Conservation (phyloP, 805 yeast species). For the Phaffomyces thermotolerans region DNA sequence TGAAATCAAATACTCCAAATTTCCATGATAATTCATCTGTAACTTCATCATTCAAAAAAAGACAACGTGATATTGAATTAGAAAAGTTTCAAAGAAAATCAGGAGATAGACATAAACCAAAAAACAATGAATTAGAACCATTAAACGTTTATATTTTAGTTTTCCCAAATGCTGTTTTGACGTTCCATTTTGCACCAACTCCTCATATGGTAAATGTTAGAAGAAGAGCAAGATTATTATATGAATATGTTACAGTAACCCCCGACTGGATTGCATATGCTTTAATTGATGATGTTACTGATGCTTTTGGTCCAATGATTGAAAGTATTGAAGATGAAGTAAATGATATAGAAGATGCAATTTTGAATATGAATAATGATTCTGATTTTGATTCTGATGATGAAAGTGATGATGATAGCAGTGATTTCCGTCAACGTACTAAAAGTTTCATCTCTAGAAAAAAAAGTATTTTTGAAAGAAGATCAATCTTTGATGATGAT, state of each 20-base stretch:
- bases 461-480: slow-evolving; percentile 13
- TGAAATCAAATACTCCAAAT: slow-evolving; percentile 3
- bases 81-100: slow-evolving; percentile 35
- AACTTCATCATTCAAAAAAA: slow-evolving; percentile 23
- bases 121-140: slow-evolving; percentile 64
- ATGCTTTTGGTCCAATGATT: slow-evolving; percentile 95
- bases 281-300: slow-evolving; percentile 91
- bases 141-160: slow-evolving; percentile 64
- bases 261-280: slow-evolving; percentile 98
- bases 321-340: slow-evolving; percentile 93
- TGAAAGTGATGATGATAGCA: slow-evolving; percentile 29
- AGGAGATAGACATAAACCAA: slow-evolving; percentile 38
- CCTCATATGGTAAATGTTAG: slow-evolving; percentile 95
- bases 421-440: slow-evolving; percentile 5
- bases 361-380: slow-evolving; percentile 69
- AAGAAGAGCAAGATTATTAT: slow-evolving; percentile 78
- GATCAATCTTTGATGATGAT: slow-evolving; percentile 13
- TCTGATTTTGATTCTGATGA: slow-evolving; percentile 23
- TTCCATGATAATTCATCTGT: slow-evolving; percentile 10
- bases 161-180: slow-evolving; percentile 68
- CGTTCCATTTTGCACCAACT: slow-evolving; percentile 87
- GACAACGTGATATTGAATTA: slow-evolving; percentile 26
- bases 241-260: slow-evolving; percentile 83
- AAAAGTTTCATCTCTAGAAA: slow-evolving; percentile 6
- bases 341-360: slow-evolving; percentile 88